Percentiles rank a stretch among this genome's conserved stretches.
Conservation (phyloP, 768 basidiomycete species). For the Tephrocybe sp. region DNA sequence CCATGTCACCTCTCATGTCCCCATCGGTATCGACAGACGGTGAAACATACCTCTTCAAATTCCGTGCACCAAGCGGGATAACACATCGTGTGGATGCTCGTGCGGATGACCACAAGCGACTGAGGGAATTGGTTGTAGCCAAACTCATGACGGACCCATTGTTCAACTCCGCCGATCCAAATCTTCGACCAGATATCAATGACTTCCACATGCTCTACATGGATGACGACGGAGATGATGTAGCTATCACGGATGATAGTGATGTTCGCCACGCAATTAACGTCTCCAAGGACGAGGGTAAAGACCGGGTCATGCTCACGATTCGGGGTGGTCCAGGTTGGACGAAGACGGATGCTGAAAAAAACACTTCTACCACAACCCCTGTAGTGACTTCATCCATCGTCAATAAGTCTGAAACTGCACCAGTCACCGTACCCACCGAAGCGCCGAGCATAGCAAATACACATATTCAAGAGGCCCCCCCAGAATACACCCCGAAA, state of each 20-base stretch:
- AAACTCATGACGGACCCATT: slow-evolving; percentile 3
- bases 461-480: background rate
- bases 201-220: slow-evolving; percentile 2
- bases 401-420: background rate
- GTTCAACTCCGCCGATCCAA: background rate
- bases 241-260: background rate
- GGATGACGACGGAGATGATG: slow-evolving; percentile 8
- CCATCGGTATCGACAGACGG: background rate
- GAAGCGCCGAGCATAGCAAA: background rate
- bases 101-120: background rate
- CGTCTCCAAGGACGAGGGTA: background rate
- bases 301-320: slow-evolving; percentile 2
- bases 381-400: background rate
- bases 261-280: slow-evolving; percentile 4
- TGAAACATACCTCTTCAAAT: slow-evolving; percentile 3
- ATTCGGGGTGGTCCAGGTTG: slow-evolving; percentile 1
- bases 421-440: background rate
- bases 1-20: background rate
- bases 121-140: background rate
- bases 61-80: slow-evolving; percentile 1
- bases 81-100: slow-evolving; percentile 6
- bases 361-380: background rate
- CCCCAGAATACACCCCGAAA: slow-evolving; percentile 7
- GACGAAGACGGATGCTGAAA: background rate
- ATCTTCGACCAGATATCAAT: background rate